These are phyloP conservation scores for Cordyceps farinosa DNA, from an alignment of 2,329 filamentous ascomycete species.

Conservation along the genomic window DNA sequence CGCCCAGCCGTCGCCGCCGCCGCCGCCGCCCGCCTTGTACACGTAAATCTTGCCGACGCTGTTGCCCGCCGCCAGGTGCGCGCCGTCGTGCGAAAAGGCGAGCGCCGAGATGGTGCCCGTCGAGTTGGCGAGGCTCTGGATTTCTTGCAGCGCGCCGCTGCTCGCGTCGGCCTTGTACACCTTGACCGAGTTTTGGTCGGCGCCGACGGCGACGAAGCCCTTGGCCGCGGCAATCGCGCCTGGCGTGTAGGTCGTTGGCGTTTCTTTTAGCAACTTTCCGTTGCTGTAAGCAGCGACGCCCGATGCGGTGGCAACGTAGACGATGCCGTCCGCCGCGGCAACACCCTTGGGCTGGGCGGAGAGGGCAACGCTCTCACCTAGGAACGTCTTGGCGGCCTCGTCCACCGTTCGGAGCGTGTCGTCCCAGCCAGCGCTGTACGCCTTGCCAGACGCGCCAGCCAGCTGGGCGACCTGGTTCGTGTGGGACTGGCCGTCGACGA, in stretches of 20 bases:
- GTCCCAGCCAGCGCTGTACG: conserved; percentile 93
- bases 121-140: conserved; percentile 61
- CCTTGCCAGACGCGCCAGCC: conserved; percentile 55
- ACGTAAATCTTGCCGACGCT: conserved; percentile 83
- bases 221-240: conserved; percentile 69
- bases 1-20: conserved; percentile 48
- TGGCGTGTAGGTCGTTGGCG: conserved; percentile 60
- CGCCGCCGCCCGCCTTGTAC: conserved; percentile 51
- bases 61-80: conserved; percentile 76
- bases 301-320: conserved; percentile 56
- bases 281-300: conserved; percentile 54
- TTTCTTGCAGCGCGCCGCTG: conserved; percentile 50
- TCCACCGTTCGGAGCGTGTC: conserved; percentile 82
- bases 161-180: conserved; percentile 62
- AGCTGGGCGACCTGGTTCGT: conserved; percentile 84
- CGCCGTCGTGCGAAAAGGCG: conserved; percentile 77
- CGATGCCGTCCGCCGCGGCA: conserved; percentile 47
- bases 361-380: conserved; percentile 64
- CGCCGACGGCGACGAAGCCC: conserved; percentile 70
- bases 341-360: conserved; percentile 78
- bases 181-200: conserved; percentile 67
- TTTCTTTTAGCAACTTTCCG: conserved; percentile 57
- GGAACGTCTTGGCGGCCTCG: conserved; percentile 69
- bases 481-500: conserved; percentile 76
- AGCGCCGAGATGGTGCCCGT: conserved; percentile 72